These are phyloP conservation scores for Pseudoscleropodium purum DNA, from an alignment of 225 moss, liverwort and hornwort species.

Conservation along the genomic window DNA sequence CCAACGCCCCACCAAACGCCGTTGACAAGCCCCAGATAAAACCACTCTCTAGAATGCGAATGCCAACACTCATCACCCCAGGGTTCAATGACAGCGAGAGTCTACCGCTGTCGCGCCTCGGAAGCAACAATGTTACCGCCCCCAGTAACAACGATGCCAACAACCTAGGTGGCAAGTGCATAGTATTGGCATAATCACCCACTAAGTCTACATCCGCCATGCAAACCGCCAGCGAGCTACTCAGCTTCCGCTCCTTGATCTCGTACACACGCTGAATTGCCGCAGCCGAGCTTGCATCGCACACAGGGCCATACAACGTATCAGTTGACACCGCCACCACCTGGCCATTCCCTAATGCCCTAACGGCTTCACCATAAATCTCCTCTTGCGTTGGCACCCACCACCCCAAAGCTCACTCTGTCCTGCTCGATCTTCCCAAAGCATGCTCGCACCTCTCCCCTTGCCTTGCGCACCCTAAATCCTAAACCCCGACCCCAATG, in stretches of 20 bases:
- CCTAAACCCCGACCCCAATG: not conserved
- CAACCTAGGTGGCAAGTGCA: slow-evolving; percentile 51
- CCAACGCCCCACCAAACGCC: slow-evolving; percentile 63
- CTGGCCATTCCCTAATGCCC: slow-evolving; percentile 28
- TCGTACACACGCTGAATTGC: slow-evolving; percentile 60
- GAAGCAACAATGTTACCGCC: slow-evolving; percentile 74
- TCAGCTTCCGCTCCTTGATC: slow-evolving; percentile 62
- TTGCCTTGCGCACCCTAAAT: not conserved
- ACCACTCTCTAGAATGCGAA: slow-evolving; percentile 71
- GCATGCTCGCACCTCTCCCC: not conserved
- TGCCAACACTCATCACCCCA: slow-evolving; percentile 57
- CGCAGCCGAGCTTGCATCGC: slow-evolving; percentile 68
- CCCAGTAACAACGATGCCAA: slow-evolving; percentile 57
- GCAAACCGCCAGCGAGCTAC: slow-evolving; percentile 70
- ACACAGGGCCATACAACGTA: slow-evolving; percentile 82
- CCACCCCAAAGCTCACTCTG: not conserved
- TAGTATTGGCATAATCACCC: slow-evolving; percentile 24
- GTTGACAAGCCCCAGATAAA: slow-evolving; percentile 66
- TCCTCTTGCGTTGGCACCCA: slow-evolving; percentile 33
- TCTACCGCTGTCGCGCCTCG: slow-evolving; percentile 36
- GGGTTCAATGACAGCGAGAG: slow-evolving; percentile 62
- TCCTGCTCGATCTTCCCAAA: not conserved
- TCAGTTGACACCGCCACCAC: slow-evolving; percentile 91
- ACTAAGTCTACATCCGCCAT: slow-evolving; percentile 67
- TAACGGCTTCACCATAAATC: slow-evolving; percentile 33